phyloP scores from a whole-genome alignment of 2,329 filamentous ascomycete genomes.

The Cryphonectria parasitica region DNA sequence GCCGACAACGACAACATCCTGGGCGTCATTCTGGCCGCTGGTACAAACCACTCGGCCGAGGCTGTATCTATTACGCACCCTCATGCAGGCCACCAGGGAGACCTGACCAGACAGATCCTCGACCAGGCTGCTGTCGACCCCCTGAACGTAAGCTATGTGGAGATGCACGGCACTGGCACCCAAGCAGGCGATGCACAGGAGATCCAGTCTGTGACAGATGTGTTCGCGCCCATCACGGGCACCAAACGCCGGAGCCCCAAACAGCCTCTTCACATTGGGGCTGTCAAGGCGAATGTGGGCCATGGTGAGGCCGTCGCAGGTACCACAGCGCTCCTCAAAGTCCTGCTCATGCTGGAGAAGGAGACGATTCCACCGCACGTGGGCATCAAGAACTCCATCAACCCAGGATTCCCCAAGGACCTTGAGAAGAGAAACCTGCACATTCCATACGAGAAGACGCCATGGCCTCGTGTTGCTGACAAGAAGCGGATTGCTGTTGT shows the following conservation, averaged over 20 bases:
- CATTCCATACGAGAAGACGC: slow-evolving; percentile 39
- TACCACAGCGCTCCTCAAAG: slow-evolving; percentile 46
- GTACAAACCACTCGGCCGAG: slow-evolving; percentile 67
- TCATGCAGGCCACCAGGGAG: slow-evolving; percentile 60
- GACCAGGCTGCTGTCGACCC: slow-evolving; percentile 60
- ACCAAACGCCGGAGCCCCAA: slow-evolving; percentile 31
- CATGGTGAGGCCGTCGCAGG: slow-evolving; percentile 51
- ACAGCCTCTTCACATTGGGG: slow-evolving; percentile 48
- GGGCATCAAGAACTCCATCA: slow-evolving; percentile 49
- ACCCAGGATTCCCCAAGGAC: slow-evolving; percentile 42
- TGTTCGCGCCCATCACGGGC: slow-evolving; percentile 29
- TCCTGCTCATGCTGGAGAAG: slow-evolving; percentile 49
- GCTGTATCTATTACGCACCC: slow-evolving; percentile 67
- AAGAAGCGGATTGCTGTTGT: slow-evolving; percentile 12
- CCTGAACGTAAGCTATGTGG: slow-evolving; percentile 65
- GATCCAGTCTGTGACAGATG: slow-evolving; percentile 60
- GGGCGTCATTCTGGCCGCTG: slow-evolving; percentile 63
- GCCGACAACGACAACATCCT: slow-evolving; percentile 52
- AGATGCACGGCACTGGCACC: slow-evolving; percentile 72
- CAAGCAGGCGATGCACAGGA: slow-evolving; percentile 67
- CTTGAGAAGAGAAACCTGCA: slow-evolving; percentile 40
- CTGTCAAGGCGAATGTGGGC: slow-evolving; percentile 54
- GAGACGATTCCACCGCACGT: slow-evolving; percentile 50
- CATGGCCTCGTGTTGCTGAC: slow-evolving; percentile 4
- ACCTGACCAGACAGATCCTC: slow-evolving; percentile 59